A percentile compares a stretch with the other conserved stretches of the same genome.
These are phyloP conservation scores for Cryphonectria parasitica DNA, from an alignment of 2,329 filamentous ascomycete species.

Conservation along the genomic window DNA sequence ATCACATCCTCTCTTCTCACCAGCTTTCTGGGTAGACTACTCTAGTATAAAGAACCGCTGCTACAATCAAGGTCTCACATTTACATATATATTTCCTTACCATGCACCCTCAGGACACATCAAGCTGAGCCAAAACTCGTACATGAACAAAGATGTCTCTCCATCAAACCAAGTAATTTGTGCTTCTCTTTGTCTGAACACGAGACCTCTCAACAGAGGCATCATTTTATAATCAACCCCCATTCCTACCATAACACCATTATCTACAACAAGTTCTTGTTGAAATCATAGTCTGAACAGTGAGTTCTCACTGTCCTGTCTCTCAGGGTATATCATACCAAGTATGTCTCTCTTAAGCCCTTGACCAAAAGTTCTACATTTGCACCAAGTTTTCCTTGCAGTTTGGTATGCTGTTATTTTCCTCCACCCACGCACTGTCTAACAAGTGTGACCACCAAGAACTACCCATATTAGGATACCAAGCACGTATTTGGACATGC, in stretches of 20 bases:
- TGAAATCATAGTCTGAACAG: neutral
- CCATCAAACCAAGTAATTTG: neutral
- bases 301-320: too few species aligned
- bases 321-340: neutral
- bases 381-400: neutral
- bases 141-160: neutral
- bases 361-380: neutral
- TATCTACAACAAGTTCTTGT: neutral
- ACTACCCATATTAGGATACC: neutral
- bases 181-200: neutral
- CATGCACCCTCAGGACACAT: neutral
- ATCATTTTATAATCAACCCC: neutral
- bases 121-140: neutral
- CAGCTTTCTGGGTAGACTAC: too few species aligned
- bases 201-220: neutral
- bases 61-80: neutral
- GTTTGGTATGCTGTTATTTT: neutral
- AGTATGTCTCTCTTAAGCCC: neutral
- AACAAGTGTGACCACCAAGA: slow-evolving; percentile 2
- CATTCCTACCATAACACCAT: neutral
- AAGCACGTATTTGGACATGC: neutral
- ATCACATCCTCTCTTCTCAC: too few species aligned
- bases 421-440: neutral
- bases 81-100: neutral
- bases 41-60: neutral